Evolutionary conservation across 164 flowering plant species (phyloP), one percentile per base, ranked within the genome.

Genomic region (Magnolia sinica): DNA sequence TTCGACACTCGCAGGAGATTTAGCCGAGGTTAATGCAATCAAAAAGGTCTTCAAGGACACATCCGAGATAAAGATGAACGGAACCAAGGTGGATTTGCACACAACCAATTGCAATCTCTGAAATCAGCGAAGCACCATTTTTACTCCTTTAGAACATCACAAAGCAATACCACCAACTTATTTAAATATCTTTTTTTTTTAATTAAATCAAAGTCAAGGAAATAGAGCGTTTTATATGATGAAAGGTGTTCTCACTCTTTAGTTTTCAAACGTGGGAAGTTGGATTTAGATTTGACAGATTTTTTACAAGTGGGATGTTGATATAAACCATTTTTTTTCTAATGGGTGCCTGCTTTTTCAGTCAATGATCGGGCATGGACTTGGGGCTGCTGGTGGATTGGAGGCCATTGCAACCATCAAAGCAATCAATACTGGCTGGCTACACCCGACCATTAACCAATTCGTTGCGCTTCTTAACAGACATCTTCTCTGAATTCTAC

Each of bases 351-450:
- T 24, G 13, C 27, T 52, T 8, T 81, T 73, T 73, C 81, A 90
- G 91, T 90, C 93, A 1, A 85, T 90, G 90, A 89, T 89, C 68
- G 93, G 93, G n/a, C 93, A 89, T 74, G 84, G 89, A 0, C 89
- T 89, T 27, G 93, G 93, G 19, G 90, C 93, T 72, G 87, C 91
- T 59, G 91, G 93, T 68, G 93, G 91, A 75, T 74, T 90, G 78
- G 93, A 90, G 83, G 93, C 93, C 61, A 84, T 90, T 64, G 89
- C 90, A 71, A 86, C 88, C 72, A 87, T 90, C 52, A 89, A 89
- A 78, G 93, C 91, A 20, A 90, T 90, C 70, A 87, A 80, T 24
- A 87, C 93, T 67, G 90, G 91, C 58, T 89, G 91, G 93, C 58
- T 90, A 50, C 93, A 90, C 74, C 93, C 93, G 55, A 87, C 90